Evolutionary conservation across 768 basidiomycete species (phyloP).

Genomic region (Naematelia encephala): DNA sequence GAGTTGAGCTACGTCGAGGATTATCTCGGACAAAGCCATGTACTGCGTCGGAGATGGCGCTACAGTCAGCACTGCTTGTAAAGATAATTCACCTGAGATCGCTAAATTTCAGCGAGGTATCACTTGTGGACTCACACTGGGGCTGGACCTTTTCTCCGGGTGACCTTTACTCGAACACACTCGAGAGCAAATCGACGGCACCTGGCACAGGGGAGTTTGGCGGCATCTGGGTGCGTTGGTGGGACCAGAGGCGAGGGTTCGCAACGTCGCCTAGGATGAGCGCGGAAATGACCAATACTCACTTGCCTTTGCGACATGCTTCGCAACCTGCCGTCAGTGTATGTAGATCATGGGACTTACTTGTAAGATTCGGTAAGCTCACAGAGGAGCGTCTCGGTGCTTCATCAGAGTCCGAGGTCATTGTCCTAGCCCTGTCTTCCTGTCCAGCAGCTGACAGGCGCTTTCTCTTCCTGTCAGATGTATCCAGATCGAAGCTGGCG

Average conservation of each 20-base stretch:
- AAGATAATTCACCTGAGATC: constrained; percentile 17
- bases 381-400: too few relatives aligned
- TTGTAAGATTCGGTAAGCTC: constrained; percentile 6
- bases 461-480: too few relatives aligned
- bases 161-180: constrained; percentile 29
- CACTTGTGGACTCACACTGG: constrained; percentile 28
- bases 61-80: constrained; percentile 14
- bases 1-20: neutral
- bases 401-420: too few relatives aligned
- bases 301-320: constrained; percentile 43
- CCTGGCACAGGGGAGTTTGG: constrained; percentile 37
- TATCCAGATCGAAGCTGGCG: too few relatives aligned
- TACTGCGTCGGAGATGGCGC: constrained; percentile 35
- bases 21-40: constrained; percentile 18
- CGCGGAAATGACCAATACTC: constrained; percentile 4
- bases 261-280: constrained; percentile 29
- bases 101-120: constrained; percentile 7
- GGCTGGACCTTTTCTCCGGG: constrained; percentile 36
- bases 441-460: too few relatives aligned
- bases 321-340: constrained; percentile 31
- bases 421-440: too few relatives aligned
- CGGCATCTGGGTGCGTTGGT: constrained; percentile 36
- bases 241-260: constrained; percentile 43
- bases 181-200: constrained; percentile 41
- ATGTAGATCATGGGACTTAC: constrained; percentile 2